A percentile compares a stretch with the other conserved stretches of the same genome.
Conservation (phyloP, 495 filamentous ascomycete genomes). For the Friedmanniomyces endolithicus region DNA sequence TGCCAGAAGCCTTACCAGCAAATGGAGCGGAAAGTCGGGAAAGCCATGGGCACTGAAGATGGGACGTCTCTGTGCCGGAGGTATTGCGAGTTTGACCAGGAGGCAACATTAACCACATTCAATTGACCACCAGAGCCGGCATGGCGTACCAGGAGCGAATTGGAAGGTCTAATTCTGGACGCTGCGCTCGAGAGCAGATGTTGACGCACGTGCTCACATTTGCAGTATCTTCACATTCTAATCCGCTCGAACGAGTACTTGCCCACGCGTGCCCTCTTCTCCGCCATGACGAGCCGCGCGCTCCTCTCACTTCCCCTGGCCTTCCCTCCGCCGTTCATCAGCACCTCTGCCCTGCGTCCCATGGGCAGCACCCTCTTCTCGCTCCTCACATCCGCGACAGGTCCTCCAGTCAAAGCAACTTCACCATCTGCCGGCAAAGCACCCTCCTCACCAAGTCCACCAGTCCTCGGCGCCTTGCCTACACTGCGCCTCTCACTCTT, state of each 20-base stretch:
- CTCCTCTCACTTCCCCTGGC: slow-evolving; percentile 3
- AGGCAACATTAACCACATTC: too few relatives aligned
- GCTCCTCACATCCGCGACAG: background rate
- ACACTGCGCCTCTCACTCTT: background rate
- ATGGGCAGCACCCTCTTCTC: slow-evolving; percentile 5
- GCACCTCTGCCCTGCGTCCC: background rate
- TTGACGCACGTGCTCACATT: too few relatives aligned
- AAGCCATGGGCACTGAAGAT: too few relatives aligned
- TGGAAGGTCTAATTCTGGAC: too few relatives aligned
- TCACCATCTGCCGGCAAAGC: background rate
- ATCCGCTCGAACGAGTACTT: slow-evolving; percentile 20
- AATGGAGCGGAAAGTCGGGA: too few relatives aligned
- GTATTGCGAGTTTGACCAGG: too few relatives aligned
- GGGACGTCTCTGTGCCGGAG: too few relatives aligned
- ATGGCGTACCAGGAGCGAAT: too few relatives aligned
- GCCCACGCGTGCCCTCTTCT: slow-evolving; percentile 14
- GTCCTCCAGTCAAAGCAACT: background rate
- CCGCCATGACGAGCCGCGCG: background rate
- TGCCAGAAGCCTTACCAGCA: too few relatives aligned
- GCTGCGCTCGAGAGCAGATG: too few relatives aligned
- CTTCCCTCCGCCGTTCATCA: background rate
- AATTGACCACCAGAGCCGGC: too few relatives aligned
- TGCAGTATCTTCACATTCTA: slow-evolving; percentile 11
- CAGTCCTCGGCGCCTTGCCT: background rate
- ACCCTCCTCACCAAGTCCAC: background rate